Base-by-base conservation (phyloP, 345 rosid species). In the Dimocarpus longan region DNA sequence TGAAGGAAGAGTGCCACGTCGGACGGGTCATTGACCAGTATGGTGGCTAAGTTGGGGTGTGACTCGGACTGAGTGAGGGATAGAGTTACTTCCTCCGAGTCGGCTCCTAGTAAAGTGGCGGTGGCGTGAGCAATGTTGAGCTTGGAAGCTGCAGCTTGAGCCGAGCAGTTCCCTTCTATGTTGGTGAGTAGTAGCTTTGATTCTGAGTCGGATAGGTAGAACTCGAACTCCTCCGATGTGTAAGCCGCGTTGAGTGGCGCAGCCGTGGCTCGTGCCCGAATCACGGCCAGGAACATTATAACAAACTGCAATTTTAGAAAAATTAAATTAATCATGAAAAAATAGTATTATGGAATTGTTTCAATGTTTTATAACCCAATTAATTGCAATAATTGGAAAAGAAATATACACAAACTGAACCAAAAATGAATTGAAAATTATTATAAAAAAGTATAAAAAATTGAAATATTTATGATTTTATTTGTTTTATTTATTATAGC, bases 181-280 rank as follows among this genome's bases (percentile, higher is more conserved):
- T 91, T 70, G 9, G 90, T 88, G 60, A 91, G 15, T 12, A 91
- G 79, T 7, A 90, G 85, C 87, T 87, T 90, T 4, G 95, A 88
- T 66, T 88, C 93, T 21, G 95, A 91, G 78, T 91, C 95, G 9
- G 93, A 88, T 18, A 91, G 87, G 81, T 91, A 91, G 73, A 91
- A 91, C 84, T 87, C 93, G 75, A 90, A 91, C 74, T 91, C 95
- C 62, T 91, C 95, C 15, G 84, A 74, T 1, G 95, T 91, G 85
- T 91, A 91, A 1, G 95, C 93, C 0, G 87, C 76, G 77, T 91
- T 91, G 15, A 91, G 85, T 18, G 95, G 95, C 70, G 93, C 92
- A 66, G 92, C 95, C 54, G 91, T 90, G 69, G 90, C 95, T 13
- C 90, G 78, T 5, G 88, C 88, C 66, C 88, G 82, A 42, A 85